phyloP scores from a whole-genome alignment of 345 rosid species.

The Lepidium aucheri region DNA sequence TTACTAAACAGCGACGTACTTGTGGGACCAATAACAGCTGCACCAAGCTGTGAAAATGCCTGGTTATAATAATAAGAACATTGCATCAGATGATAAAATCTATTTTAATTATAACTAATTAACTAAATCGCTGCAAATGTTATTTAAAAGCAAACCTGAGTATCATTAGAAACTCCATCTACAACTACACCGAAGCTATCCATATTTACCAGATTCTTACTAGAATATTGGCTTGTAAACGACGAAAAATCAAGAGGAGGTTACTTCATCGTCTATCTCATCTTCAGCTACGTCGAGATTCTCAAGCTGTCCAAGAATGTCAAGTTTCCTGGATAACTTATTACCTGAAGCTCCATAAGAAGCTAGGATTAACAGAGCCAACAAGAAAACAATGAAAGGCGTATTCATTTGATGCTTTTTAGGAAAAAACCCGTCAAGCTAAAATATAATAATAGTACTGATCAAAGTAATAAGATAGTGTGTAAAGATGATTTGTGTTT shows the following conservation, averaged over 20 bases:
- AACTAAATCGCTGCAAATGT: too few relatives aligned
- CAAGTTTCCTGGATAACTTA: conserved; percentile 29
- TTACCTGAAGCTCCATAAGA: conserved; percentile 37
- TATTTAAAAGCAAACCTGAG: conserved; percentile 36
- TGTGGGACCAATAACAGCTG: conserved; percentile 77
- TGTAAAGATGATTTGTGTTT: background rate
- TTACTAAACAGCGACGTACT: conserved; percentile 59
- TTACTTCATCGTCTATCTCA: conserved; percentile 42
- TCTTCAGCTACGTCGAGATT: conserved; percentile 50
- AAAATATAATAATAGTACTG: conserved; percentile 33
- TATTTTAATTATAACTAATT: too few relatives aligned
- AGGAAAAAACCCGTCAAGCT: conserved; percentile 13
- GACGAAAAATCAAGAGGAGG: conserved; percentile 34
- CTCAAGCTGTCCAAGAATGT: conserved; percentile 39
- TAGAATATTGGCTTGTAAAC: conserved; percentile 48
- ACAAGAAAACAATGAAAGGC: conserved; percentile 38
- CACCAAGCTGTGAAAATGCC: conserved; percentile 89
- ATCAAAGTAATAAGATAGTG: conserved; percentile 25
- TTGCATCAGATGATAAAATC: too few relatives aligned
- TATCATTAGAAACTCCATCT: conserved; percentile 88
- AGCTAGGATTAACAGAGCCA: conserved; percentile 46
- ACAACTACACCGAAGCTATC: conserved; percentile 90
- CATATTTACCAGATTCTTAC: conserved; percentile 77
- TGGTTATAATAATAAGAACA: conserved; percentile 16
- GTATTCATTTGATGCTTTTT: conserved; percentile 41